These are phyloP conservation scores for Apiospora saccharicola DNA, from an alignment of 2,329 filamentous ascomycete species.

Conservation along the genomic window DNA sequence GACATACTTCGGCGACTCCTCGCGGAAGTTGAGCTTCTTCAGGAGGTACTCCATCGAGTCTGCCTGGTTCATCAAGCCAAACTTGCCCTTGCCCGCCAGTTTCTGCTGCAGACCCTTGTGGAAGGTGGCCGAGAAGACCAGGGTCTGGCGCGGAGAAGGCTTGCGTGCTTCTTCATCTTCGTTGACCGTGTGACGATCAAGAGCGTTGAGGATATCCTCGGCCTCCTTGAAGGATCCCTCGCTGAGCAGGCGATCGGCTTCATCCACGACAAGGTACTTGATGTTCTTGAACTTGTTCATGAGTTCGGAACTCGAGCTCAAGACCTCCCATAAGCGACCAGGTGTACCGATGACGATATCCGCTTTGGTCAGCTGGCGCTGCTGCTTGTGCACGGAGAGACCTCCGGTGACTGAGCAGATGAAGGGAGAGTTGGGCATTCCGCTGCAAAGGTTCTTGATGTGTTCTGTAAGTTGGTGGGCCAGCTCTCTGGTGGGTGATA, in stretches of 20 bases:
- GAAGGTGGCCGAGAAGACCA: slow-evolving; percentile 97
- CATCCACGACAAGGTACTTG: slow-evolving; percentile 87
- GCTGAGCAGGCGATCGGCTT: slow-evolving; percentile 90
- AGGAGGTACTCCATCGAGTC: slow-evolving; percentile 94
- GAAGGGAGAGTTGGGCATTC: slow-evolving; percentile 67
- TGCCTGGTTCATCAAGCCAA: slow-evolving; percentile 72
- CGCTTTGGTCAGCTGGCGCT: slow-evolving; percentile 80
- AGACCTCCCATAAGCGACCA: slow-evolving; percentile 91
- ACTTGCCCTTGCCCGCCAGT: slow-evolving; percentile 77
- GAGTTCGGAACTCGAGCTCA: slow-evolving; percentile 76
- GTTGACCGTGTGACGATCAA: slow-evolving; percentile 72
- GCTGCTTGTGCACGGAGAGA: slow-evolving; percentile 92
- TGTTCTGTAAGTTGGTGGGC: slow-evolving; percentile 91
- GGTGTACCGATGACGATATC: slow-evolving; percentile 95
- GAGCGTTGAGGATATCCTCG: slow-evolving; percentile 81
- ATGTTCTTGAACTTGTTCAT: slow-evolving; percentile 76
- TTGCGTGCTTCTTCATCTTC: slow-evolving; percentile 57
- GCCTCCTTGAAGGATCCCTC: slow-evolving; percentile 96
- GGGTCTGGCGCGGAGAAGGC: slow-evolving; percentile 73
- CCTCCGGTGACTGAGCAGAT: slow-evolving; percentile 93
- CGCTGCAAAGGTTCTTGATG: slow-evolving; percentile 75
- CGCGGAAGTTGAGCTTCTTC: slow-evolving; percentile 86
- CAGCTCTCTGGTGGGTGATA: slow-evolving; percentile 92
- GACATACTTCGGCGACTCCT: slow-evolving; percentile 86
- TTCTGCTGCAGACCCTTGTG: slow-evolving; percentile 92